phyloP scores from a whole-genome alignment of 768 basidiomycete genomes.

The Leucogyrophana mollusca region DNA sequence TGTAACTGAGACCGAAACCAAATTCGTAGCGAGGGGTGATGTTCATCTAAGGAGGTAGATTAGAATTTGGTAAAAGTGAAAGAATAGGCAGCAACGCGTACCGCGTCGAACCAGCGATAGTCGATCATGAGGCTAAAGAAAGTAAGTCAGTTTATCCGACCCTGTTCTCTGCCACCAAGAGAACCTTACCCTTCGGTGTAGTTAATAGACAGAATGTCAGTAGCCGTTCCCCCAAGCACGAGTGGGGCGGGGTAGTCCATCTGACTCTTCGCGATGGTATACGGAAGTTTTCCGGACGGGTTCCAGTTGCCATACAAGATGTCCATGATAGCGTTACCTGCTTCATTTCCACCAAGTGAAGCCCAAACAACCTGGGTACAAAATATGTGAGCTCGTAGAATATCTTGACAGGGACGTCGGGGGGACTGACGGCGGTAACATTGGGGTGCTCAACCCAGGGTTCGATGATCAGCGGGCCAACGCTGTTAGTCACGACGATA shows the following conservation, averaged over 20 bases:
- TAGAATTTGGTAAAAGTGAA: not conserved
- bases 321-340: constrained; percentile 65
- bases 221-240: constrained; percentile 32
- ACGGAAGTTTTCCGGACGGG: constrained; percentile 67
- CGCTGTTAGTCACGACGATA: constrained; percentile 65
- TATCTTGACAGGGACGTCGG: constrained; percentile 19
- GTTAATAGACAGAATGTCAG: constrained; percentile 45
- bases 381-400: constrained; percentile 23
- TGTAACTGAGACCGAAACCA: constrained; percentile 48
- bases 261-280: constrained; percentile 65
- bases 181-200: constrained; percentile 52
- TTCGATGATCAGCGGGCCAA: constrained; percentile 58
- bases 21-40: constrained; percentile 17
- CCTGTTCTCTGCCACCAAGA: not conserved
- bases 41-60: constrained; percentile 30
- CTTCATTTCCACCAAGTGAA: constrained; percentile 62
- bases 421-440: constrained; percentile 57
- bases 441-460: constrained; percentile 74
- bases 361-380: constrained; percentile 53
- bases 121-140: constrained; percentile 53
- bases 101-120: constrained; percentile 62
- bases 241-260: constrained; percentile 58
- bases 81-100: constrained; percentile 34
- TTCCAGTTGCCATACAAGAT: constrained; percentile 69
- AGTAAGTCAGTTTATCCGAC: not conserved